Base-by-base conservation (phyloP, 805 yeast species). In the Scheffersomyces coipomensis region DNA sequence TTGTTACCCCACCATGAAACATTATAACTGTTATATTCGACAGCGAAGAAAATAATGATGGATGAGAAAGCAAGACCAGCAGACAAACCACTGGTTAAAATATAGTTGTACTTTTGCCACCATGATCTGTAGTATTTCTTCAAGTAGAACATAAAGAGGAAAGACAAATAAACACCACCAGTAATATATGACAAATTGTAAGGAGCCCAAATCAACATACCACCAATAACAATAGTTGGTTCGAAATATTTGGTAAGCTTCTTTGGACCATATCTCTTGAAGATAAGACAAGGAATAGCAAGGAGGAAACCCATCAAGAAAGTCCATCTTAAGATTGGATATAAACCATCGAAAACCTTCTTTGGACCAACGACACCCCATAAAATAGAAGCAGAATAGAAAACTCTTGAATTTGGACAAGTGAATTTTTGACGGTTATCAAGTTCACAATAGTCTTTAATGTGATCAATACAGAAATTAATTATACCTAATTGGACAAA, bases 291-390 rank as follows among this genome's bases (percentile, higher is more conserved):
- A n/a, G 51, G 45, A 25, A 54, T 35, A 5, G 52, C 55, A 12
- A 53, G 36, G 29, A 60, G 42, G 34, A 47, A 41, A 4, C 67
- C 68, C 31, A 63, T 53, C 42, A 61, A 50, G 53, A 62, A 59
- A 25, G 59, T 57, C 43, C 45, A 61, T 40, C 53, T 46, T 46
- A 62, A 49, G 21, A 57, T 34, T 7, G 65, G 68, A 45, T 62
- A 60, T 19, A 61, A 39, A 13, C 55, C 57, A 12, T 43, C 46
- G 34, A 61, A 58, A 7, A 58, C 62, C 43, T 48, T 55, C 48
- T 53, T 53, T 6, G 67, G 66, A 0, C 87, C 87, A 45, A 81
- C 70, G 55, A 58, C 70, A 34, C 85, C 87, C 85, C 85, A 82
- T 33, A 78, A 56, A 15, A 81, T 66, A 0, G 83, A 71, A 2